A percentile compares a stretch with the other conserved stretches of the same genome.
These are phyloP conservation scores for Agastache rugosa DNA, from an alignment of 257 asterid genomes.

Conservation along the genomic window DNA sequence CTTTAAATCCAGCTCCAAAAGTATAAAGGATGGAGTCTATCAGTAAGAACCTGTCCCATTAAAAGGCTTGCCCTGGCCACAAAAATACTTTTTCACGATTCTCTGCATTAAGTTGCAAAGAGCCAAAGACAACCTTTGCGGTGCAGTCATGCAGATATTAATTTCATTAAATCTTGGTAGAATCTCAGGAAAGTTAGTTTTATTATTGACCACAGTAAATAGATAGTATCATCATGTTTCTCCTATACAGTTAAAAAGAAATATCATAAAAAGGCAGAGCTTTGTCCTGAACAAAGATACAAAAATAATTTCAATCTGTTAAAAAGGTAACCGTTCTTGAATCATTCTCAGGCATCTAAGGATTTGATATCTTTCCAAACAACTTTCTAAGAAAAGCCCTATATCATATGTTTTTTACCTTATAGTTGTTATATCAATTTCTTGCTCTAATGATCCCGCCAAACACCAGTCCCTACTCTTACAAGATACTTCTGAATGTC, in stretches of 20 bases:
- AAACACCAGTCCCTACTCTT: not conserved
- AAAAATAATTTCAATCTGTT: not conserved
- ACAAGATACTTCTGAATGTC: slow-evolving; percentile 23
- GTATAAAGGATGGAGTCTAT: too few species aligned
- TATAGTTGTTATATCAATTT: not conserved
- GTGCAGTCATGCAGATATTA: not conserved
- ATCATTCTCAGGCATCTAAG: not conserved
- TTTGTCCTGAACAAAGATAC: not conserved
- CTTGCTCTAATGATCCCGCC: not conserved
- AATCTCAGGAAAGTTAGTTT: not conserved
- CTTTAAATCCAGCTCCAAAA: not conserved
- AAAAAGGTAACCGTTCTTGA: not conserved
- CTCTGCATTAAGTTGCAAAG: not conserved
- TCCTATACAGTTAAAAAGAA: not conserved
- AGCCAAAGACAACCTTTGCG: not conserved
- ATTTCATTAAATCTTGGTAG: not conserved
- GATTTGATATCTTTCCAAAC: not conserved
- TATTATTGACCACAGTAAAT: not conserved
- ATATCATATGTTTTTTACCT: not conserved
- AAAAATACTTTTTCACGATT: not conserved
- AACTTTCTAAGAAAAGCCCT: not conserved
- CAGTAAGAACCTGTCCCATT: not conserved
- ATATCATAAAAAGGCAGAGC: not conserved
- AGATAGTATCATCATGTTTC: not conserved
- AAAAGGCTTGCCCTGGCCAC: not conserved